Percentiles rank a stretch among this genome's conserved stretches.
phyloP scores from a whole-genome alignment of 345 rosid species.

The Boechera retrofracta region DNA sequence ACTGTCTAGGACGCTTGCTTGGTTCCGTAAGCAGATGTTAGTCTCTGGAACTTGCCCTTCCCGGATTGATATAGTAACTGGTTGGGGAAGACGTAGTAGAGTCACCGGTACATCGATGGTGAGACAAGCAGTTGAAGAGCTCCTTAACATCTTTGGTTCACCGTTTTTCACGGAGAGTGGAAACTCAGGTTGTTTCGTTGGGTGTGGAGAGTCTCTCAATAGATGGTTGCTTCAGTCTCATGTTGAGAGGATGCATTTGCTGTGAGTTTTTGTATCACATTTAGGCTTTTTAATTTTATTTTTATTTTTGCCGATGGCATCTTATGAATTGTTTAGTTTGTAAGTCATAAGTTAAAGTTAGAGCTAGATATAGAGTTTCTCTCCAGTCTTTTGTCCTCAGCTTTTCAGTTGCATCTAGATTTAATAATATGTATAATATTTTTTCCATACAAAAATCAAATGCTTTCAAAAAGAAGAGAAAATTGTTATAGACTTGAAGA shows the following conservation, averaged over 20 bases:
- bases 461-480: constrained; percentile 12
- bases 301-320: background rate
- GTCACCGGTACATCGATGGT: constrained; percentile 89
- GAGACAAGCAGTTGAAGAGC: constrained; percentile 77
- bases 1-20: constrained; percentile 81
- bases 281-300: constrained; percentile 18
- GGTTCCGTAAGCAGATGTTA: constrained; percentile 82
- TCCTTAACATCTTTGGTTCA: constrained; percentile 74
- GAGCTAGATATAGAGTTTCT: constrained; percentile 5
- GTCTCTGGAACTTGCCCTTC: constrained; percentile 67
- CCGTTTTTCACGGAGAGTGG: constrained; percentile 83
- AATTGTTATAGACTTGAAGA: constrained; percentile 4
- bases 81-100: constrained; percentile 94
- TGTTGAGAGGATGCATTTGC: constrained; percentile 91
- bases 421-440: constrained; percentile 1
- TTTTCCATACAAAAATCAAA: constrained; percentile 18
- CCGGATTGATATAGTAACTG: constrained; percentile 90
- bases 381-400: constrained; percentile 13
- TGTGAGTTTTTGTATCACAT: constrained; percentile 46
- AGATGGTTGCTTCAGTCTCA: constrained; percentile 80
- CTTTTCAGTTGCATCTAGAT: constrained; percentile 6
- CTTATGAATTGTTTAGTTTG: constrained; percentile 15
- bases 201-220: constrained; percentile 81
- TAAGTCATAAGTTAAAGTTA: constrained; percentile 34
- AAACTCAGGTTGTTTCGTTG: constrained; percentile 87